Base-by-base conservation (phyloP, 441 rosid species). In the Theobroma grandiflorum region DNA sequence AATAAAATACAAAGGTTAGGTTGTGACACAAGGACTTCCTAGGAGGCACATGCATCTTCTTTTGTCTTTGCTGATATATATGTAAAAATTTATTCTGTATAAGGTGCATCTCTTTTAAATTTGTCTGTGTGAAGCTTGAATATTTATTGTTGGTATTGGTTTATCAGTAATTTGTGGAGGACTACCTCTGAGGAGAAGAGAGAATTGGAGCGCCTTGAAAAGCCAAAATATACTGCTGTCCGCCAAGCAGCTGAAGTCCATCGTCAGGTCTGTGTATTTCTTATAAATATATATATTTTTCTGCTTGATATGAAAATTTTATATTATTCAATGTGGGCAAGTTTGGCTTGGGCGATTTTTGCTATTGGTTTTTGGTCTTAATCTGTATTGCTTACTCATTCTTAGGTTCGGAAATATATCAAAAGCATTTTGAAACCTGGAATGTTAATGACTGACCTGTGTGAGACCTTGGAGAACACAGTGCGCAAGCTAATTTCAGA, bases 211-310 rank as follows among this genome's bases (percentile, higher is more conserved):
- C 97, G 97, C 75, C 88, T 89, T 76, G 86, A 95, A 81, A 94
- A 93, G 80, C 99, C 98, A 59, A 88, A 87, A 31, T 93, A 95
- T 77, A 97, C 92, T 88, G 94, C 99, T 47, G 91, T 93, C 78
- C 99, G 96, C 37, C 98, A 88, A 77, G 99, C 99, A 45, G 99
- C 99, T 12, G 99, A 95, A 92, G 99, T 95, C 82, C 99, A 95
- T 89, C 95, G 98, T 47, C 98, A 97, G 98, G 98, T 95, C 82
- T 50, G 55, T 70, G 1, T 12, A 50, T 55, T 71, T 71, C 47
- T 22, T 47, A 11, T 18, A 11, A 31, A n/a, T 40, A 37, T 50
- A 37, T 50, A 20, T 35, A 62, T 26, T 37, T 31, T 16, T 47
- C 12, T 59, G 52, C 80, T 31, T 80, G 15, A 8, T 58, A 80